Evolutionary conservation across 306 rosid genomes (phyloP).

Genomic region (Malus orientalis): DNA sequence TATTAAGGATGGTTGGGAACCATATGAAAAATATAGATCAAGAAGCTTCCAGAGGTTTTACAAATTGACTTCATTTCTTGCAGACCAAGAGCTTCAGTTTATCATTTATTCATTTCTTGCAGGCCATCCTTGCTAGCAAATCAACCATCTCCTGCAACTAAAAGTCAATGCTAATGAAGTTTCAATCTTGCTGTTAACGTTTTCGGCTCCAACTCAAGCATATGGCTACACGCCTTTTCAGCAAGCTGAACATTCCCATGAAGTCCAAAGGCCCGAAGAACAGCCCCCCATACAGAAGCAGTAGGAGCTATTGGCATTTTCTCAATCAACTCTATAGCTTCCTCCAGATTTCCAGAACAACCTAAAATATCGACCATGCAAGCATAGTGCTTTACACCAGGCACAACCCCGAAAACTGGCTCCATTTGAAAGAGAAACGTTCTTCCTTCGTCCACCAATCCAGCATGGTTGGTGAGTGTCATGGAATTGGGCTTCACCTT

Average conservation of each 20-base stretch:
- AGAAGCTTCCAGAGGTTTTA: neutral
- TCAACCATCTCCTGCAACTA: neutral
- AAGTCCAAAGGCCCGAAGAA: constrained; percentile 48
- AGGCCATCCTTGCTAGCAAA: neutral
- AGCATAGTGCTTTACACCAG: constrained; percentile 46
- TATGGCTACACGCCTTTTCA: constrained; percentile 33
- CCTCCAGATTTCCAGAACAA: constrained; percentile 26
- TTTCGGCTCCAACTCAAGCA: constrained; percentile 38
- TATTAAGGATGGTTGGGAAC: neutral
- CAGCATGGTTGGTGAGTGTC: constrained; percentile 54
- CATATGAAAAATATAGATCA: neutral
- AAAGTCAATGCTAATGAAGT: neutral
- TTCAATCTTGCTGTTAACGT: neutral
- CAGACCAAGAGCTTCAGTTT: too few species aligned
- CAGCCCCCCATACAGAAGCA: constrained; percentile 52
- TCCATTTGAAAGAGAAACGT: constrained; percentile 46
- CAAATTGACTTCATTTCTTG: neutral
- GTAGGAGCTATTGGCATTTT: constrained; percentile 40
- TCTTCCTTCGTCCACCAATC: constrained; percentile 45
- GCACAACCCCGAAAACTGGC: constrained; percentile 38
- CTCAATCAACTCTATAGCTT: too few species aligned
- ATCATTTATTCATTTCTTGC: neutral
- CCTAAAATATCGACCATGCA: constrained; percentile 53
- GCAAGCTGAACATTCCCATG: constrained; percentile 50
- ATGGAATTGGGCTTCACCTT: constrained; percentile 53